These are phyloP conservation scores for Leptographium procerum DNA, from an alignment of 2,329 filamentous ascomycete genomes.

Conservation along the genomic window DNA sequence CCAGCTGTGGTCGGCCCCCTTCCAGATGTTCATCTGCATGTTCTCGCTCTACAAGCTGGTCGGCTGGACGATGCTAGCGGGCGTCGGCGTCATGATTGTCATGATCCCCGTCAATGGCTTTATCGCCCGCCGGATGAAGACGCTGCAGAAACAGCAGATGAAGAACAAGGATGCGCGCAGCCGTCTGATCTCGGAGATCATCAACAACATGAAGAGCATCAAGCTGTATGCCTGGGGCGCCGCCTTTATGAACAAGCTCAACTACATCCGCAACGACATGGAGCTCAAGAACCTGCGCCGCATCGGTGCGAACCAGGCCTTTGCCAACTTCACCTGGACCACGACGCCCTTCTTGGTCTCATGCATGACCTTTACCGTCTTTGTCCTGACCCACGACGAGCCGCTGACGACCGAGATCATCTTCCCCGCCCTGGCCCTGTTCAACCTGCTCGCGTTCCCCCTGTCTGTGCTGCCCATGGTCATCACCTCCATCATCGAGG, in stretches of 20 bases:
- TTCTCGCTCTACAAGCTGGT: constrained; percentile 90
- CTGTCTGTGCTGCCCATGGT: constrained; percentile 94
- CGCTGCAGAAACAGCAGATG: constrained; percentile 91
- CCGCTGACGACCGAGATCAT: constrained; percentile 90
- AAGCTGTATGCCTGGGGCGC: constrained; percentile 97
- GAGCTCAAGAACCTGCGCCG: constrained; percentile 92
- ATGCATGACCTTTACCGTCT: constrained; percentile 90
- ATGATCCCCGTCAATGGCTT: constrained; percentile 96
- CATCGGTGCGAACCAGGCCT: constrained; percentile 85
- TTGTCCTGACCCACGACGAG: constrained; percentile 69
- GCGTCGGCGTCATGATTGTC: constrained; percentile 86
- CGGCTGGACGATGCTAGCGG: constrained; percentile 88
- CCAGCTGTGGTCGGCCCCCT: constrained; percentile 91
- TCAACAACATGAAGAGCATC: constrained; percentile 99
- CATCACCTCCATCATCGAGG: constrained; percentile 91
- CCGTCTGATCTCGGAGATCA: constrained; percentile 87
- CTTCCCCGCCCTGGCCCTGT: constrained; percentile 85
- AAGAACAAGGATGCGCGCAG: constrained; percentile 96
- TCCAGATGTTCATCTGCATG: constrained; percentile 95
- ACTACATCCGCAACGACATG: constrained; percentile 88
- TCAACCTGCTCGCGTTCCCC: constrained; percentile 93
- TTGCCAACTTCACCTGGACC: constrained; percentile 97
- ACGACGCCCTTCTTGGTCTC: constrained; percentile 96
- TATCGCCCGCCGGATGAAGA: constrained; percentile 89
- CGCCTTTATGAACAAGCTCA: constrained; percentile 95